A percentile compares a stretch with the other conserved stretches of the same genome.
Evolutionary conservation across 805 yeast genomes (phyloP).

Genomic region (Spencermartinsiella europaea): DNA sequence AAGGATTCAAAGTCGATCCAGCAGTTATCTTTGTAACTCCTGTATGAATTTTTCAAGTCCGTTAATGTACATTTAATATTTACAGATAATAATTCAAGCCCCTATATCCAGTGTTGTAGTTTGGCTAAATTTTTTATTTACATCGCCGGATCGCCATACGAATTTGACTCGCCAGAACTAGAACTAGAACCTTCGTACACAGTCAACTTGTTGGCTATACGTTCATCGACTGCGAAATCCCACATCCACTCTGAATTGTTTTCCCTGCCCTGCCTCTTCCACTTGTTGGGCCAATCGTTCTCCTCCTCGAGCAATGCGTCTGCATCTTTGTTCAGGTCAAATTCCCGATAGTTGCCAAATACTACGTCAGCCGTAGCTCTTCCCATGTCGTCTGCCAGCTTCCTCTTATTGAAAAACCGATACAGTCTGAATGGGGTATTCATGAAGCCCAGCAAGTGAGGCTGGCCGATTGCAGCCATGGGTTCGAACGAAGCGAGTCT

Average conservation of each 20-base stretch:
- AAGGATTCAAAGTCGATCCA: no score
- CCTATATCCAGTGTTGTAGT: no score
- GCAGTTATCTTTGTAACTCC: no score
- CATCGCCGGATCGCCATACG: no score
- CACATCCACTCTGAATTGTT: constrained; percentile 85
- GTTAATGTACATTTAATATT: no score
- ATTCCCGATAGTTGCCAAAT: constrained; percentile 50
- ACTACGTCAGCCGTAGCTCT: constrained; percentile 49
- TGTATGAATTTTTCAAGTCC: no score
- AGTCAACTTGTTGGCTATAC: constrained; percentile 49
- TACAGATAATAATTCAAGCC: no score
- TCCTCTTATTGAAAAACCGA: constrained; percentile 70
- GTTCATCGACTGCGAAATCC: constrained; percentile 62
- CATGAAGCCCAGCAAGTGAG: constrained; percentile 72
- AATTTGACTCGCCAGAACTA: background rate
- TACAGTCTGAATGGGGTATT: constrained; percentile 71
- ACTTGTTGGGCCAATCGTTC: constrained; percentile 75
- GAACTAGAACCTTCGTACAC: constrained; percentile 24
- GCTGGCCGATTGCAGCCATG: constrained; percentile 66
- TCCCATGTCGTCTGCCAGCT: constrained; percentile 64
- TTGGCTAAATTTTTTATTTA: no score
- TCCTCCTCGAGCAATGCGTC: constrained; percentile 58
- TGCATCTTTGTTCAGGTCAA: constrained; percentile 38
- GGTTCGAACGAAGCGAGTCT: constrained; percentile 45
- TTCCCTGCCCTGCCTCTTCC: constrained; percentile 74